A percentile compares a stretch with the other conserved stretches of the same genome.
These are phyloP conservation scores for Kwoniella bestiolae DNA, from an alignment of 768 basidiomycete genomes.

Conservation along the genomic window DNA sequence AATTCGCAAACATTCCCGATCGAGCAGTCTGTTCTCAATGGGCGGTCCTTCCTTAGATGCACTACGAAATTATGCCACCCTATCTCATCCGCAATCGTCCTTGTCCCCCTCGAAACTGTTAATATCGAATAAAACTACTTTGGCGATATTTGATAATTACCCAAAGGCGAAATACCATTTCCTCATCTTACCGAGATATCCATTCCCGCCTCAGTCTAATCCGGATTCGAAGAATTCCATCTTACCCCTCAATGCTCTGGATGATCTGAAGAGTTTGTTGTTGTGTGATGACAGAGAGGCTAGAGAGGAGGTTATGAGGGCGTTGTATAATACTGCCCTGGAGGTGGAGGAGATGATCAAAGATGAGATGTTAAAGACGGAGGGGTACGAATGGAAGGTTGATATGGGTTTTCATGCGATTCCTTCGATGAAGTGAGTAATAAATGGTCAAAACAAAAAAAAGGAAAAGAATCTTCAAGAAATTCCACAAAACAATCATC, in stretches of 20 bases:
- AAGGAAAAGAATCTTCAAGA: too few species aligned
- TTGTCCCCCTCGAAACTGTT: constrained; percentile 37
- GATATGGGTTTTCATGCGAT: constrained; percentile 83
- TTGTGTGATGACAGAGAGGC: constrained; percentile 62
- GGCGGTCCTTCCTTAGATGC: constrained; percentile 20
- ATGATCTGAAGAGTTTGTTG: constrained; percentile 66
- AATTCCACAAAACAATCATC: too few species aligned
- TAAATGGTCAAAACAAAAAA: too few species aligned
- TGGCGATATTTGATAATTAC: constrained; percentile 54
- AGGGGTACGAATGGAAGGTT: constrained; percentile 60
- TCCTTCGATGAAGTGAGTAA: constrained; percentile 85
- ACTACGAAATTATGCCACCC: constrained; percentile 42
- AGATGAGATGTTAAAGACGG: constrained; percentile 72
- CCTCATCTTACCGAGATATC: constrained; percentile 74
- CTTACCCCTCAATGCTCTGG: constrained; percentile 59
- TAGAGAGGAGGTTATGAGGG: constrained; percentile 65
- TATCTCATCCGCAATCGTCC: constrained; percentile 23
- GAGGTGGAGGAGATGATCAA: constrained; percentile 67
- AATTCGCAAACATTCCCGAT: not conserved
- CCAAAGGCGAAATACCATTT: constrained; percentile 77
- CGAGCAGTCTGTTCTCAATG: constrained; percentile 5
- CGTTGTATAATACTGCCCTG: constrained; percentile 66
- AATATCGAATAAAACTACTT: constrained; percentile 25
- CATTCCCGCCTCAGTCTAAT: constrained; percentile 46
- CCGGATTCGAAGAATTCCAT: constrained; percentile 44